Base-by-base conservation (phyloP, 108 stramenopile genomes). In the Mayamaea pseudoterrestris region DNA sequence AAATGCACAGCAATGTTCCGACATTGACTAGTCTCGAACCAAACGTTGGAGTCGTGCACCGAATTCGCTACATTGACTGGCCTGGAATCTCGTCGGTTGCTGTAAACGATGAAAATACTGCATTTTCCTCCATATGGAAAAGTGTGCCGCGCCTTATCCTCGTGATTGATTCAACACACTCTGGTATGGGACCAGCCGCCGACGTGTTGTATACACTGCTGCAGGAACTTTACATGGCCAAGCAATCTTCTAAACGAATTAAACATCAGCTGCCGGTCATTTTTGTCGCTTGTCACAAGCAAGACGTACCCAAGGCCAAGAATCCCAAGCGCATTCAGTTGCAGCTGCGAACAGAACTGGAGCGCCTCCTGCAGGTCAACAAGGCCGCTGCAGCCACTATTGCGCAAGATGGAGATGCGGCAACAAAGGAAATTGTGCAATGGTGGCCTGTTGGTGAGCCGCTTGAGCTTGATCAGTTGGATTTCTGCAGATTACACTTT, bases 291-390 rank as follows among this genome's bases (percentile, higher is more conserved):
- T 78, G 79, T 37, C 75, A 80, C 53, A 81, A 83, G 44, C 39
- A 44, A 20, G 74, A 83, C 44, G 28, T 32, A 3, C 41, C 60
- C 29, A 74, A 72, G 45, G 67, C 76, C 28, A 83, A 83, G 51
- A 89, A 89, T 69, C 50, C 56, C 36, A 65, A 66, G 48, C 64
- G 87, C 21, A 70, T 89, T 40, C 78, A 75, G 47, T 60, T 83
- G 30, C 76, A 79, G 50, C 30, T 89, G 11, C 68, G 82, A 27
- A 89, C 62, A 35, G 87, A 89, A 57, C 55, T 89, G 61, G 79
- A 83, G 35, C 61, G 64, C 32, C 48, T 83, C 51, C 44, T 66
- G 24, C 60, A 67, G 47, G 57, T 71, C 8, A 63, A 66, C 30
- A 21, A 27, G 25, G 62, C 50, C 0, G 30, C 30, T 8, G 31